Evolutionary conservation across 108 stramenopile species (phyloP).

Genomic region (Skeletonema marinoi): DNA sequence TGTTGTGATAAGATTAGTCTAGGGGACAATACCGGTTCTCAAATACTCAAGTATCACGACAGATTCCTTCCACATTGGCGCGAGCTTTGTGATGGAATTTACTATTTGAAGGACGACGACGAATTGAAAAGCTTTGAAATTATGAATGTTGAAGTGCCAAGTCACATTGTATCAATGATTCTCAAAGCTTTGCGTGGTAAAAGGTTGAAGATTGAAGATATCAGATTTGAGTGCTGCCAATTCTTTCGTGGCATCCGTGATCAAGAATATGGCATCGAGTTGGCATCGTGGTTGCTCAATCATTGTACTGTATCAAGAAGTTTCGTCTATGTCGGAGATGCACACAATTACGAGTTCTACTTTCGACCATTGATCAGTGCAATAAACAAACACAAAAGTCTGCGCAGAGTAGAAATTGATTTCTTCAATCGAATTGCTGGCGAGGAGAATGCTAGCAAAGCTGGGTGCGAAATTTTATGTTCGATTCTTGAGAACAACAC

Average conservation of each 20-base stretch:
- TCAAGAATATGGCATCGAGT: not conserved
- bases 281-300: slow-evolving; percentile 1
- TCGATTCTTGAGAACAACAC: not conserved
- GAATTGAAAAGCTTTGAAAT: not conserved
- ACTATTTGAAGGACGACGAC: not conserved
- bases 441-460: not conserved
- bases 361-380: slow-evolving; percentile 1
- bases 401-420: not conserved
- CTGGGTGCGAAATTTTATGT: not conserved
- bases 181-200: not conserved
- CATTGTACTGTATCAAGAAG: not conserved
- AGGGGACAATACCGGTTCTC: not conserved
- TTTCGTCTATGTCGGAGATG: not conserved
- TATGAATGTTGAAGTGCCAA: not conserved
- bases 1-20: not conserved
- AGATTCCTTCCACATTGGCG: slow-evolving; percentile 1
- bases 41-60: not conserved
- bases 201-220: not conserved
- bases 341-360: not conserved
- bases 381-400: not conserved
- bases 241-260: not conserved
- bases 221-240: not conserved
- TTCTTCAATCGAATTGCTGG: not conserved
- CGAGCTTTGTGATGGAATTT: not conserved
- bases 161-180: not conserved